A percentile compares a stretch with the other conserved stretches of the same genome.
Conservation (phyloP, 306 rosid genomes). For the Castanea mollissima region DNA sequence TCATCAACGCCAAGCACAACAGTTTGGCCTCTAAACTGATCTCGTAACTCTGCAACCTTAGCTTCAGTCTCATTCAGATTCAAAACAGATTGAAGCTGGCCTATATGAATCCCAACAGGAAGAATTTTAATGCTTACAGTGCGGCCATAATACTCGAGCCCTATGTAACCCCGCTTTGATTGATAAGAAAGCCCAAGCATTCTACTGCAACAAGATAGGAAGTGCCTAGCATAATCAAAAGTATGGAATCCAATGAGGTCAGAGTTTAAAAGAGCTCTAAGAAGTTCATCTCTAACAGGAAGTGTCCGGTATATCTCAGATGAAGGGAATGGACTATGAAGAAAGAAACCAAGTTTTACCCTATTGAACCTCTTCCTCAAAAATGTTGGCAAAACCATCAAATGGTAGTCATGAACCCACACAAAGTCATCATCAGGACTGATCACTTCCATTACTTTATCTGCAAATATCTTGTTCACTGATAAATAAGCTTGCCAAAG, state of each 20-base stretch:
- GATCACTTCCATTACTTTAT: conserved; percentile 87
- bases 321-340: conserved; percentile 65
- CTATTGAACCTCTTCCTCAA: conserved; percentile 67
- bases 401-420: conserved; percentile 93
- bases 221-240: conserved; percentile 90
- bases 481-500: conserved; percentile 93
- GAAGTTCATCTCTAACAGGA: conserved; percentile 86
- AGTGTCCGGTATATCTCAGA: conserved; percentile 76
- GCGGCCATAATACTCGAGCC: conserved; percentile 88
- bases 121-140: conserved; percentile 76
- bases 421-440: conserved; percentile 66
- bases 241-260: conserved; percentile 92
- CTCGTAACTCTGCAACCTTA: conserved; percentile 62
- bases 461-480: conserved; percentile 91
- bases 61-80: conserved; percentile 59
- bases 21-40: conserved; percentile 57
- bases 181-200: conserved; percentile 85
- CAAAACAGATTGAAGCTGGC: conserved; percentile 68
- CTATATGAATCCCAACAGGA: conserved; percentile 83
- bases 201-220: conserved; percentile 86
- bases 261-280: conserved; percentile 76
- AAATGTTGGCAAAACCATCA: conserved; percentile 93
- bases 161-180: conserved; percentile 88
- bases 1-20: conserved; percentile 85
- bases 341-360: conserved; percentile 56